Evolutionary conservation across 306 rosid species (phyloP).

Genomic region (Bauhinia variegata): DNA sequence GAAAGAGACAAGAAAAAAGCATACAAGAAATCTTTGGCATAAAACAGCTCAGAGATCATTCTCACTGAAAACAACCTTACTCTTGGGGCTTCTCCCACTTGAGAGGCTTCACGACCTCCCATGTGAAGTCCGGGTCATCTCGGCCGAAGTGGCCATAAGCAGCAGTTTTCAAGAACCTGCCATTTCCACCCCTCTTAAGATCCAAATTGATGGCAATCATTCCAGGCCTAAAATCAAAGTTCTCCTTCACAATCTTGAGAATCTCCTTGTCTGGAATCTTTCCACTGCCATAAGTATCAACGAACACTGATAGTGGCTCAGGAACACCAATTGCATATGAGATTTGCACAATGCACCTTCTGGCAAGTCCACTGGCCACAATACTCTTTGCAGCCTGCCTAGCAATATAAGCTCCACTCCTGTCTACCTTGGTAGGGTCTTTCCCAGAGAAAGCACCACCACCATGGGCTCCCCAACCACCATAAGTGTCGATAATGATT

Average conservation of each 20-base stretch:
- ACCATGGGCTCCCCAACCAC: conserved; percentile 83
- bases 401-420: conserved; percentile 69
- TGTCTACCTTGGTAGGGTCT: conserved; percentile 70
- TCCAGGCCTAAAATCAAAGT: conserved; percentile 71
- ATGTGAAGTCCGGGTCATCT: conserved; percentile 64
- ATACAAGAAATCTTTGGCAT: conserved; percentile 3
- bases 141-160: conserved; percentile 78
- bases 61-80: conserved; percentile 28
- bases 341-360: conserved; percentile 68
- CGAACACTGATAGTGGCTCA: conserved; percentile 63
- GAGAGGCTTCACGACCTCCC: conserved; percentile 70
- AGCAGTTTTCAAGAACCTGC: conserved; percentile 70
- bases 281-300: conserved; percentile 59
- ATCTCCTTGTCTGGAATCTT: conserved; percentile 70
- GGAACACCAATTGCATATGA: conserved; percentile 73
- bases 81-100: conserved; percentile 57
- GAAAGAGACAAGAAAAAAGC: conserved; percentile 20
- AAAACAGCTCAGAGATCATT: conserved; percentile 28
- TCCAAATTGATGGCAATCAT: conserved; percentile 62
- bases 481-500: conserved; percentile 65
- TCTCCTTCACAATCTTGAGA: conserved; percentile 61
- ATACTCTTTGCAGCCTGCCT: conserved; percentile 76
- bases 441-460: conserved; percentile 75
- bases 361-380: conserved; percentile 65
- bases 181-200: conserved; percentile 64